These are phyloP conservation scores for Nicotiana noctiflora DNA, from an alignment of 257 asterid species.

Conservation along the genomic window DNA sequence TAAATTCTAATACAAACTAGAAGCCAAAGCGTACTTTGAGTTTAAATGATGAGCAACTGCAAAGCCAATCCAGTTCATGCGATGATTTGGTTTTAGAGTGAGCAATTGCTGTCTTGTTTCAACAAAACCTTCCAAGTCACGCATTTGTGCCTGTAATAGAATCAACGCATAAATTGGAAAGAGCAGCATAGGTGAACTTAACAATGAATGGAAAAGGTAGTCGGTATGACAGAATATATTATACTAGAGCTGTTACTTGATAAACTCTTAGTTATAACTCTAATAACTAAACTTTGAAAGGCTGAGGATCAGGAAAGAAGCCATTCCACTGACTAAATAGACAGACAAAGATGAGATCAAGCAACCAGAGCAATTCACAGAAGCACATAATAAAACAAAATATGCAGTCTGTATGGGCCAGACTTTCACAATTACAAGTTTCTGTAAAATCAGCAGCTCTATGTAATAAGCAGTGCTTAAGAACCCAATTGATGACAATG, in stretches of 20 bases:
- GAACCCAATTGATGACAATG: neutral
- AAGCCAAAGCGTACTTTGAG: slow-evolving; percentile 42
- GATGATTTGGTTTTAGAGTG: slow-evolving; percentile 91
- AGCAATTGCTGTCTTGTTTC: slow-evolving; percentile 96
- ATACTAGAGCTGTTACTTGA: neutral
- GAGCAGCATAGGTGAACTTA: neutral
- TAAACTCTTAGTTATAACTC: neutral
- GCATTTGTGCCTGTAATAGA: slow-evolving; percentile 85
- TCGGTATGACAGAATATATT: neutral
- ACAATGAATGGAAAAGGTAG: neutral
- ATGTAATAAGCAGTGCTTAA: neutral
- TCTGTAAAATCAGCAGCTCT: neutral
- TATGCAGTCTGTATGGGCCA: neutral
- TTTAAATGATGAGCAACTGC: slow-evolving; percentile 93
- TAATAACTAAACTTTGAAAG: neutral
- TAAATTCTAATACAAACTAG: neutral
- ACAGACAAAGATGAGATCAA: neutral
- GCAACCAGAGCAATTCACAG: neutral
- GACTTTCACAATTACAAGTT: neutral
- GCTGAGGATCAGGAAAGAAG: neutral
- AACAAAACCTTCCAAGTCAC: slow-evolving; percentile 95
- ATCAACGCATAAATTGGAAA: neutral
- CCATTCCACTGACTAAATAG: neutral
- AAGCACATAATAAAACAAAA: neutral
- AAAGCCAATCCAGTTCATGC: slow-evolving; percentile 99